A percentile compares a stretch with the other conserved stretches of the same genome.
Conservation (phyloP, 2,329 filamentous ascomycete species). For the Chaetomium strumarium region DNA sequence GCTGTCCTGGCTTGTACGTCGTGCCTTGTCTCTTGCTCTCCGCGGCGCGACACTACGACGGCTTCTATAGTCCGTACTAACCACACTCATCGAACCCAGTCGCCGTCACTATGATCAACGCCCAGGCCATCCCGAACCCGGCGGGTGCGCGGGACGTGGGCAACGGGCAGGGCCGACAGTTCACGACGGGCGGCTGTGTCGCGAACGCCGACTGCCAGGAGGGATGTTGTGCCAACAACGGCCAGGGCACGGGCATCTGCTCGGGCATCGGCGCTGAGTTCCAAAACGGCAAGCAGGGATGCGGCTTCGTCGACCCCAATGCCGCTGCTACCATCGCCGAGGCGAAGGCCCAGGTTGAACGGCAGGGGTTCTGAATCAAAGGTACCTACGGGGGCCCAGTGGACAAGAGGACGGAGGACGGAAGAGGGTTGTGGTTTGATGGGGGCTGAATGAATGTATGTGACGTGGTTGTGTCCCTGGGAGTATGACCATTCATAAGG, state of each 20-base stretch:
- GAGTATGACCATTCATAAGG: too few relatives aligned
- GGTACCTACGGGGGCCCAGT: too few relatives aligned
- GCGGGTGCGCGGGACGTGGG: slow-evolving; percentile 30
- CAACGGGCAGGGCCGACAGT: slow-evolving; percentile 26
- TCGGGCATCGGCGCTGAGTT: slow-evolving; percentile 28
- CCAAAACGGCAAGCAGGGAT: slow-evolving; percentile 33
- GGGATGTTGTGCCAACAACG: slow-evolving; percentile 28
- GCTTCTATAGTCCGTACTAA: too few relatives aligned
- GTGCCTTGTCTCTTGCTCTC: too few relatives aligned
- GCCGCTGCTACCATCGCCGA: slow-evolving; percentile 27
- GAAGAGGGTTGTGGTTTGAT: too few relatives aligned
- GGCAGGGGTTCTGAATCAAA: slow-evolving; percentile 27
- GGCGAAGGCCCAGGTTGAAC: slow-evolving; percentile 29
- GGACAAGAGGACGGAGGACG: too few relatives aligned
- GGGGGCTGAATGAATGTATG: too few relatives aligned
- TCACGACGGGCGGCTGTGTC: slow-evolving; percentile 33
- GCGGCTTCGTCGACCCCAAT: slow-evolving; percentile 31
- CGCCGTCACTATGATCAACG: slow-evolving; percentile 19
- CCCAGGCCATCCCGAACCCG: slow-evolving; percentile 29
- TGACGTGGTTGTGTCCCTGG: too few relatives aligned
- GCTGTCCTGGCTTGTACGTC: too few relatives aligned
- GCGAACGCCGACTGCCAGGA: slow-evolving; percentile 28
- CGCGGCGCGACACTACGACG: too few relatives aligned
- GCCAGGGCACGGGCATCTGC: slow-evolving; percentile 28
- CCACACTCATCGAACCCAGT: slow-evolving; percentile 14